These are phyloP conservation scores for Saccharomyces mikatae DNA, from an alignment of 805 yeast species.

Conservation along the genomic window DNA sequence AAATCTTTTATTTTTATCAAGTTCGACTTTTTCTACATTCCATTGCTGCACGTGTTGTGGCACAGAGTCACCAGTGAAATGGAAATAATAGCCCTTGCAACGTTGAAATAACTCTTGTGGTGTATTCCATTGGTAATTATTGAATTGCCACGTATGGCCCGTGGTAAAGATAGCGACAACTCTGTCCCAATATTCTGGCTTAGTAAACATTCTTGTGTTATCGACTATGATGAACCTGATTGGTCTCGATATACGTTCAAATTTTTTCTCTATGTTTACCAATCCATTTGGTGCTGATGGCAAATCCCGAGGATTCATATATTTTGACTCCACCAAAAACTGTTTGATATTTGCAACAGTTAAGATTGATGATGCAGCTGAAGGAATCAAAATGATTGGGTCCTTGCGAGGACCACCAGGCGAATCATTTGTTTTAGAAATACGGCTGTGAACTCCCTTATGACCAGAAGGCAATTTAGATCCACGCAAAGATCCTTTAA, in stretches of 20 bases:
- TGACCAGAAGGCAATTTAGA: constrained; percentile 18
- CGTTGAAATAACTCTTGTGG: constrained; percentile 77
- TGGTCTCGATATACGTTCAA: constrained; percentile 27
- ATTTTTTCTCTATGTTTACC: constrained; percentile 26
- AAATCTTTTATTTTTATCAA: constrained; percentile 79
- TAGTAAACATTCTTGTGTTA: constrained; percentile 76
- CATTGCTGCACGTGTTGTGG: constrained; percentile 74
- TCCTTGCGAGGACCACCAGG: constrained; percentile 31
- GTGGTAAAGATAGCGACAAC: constrained; percentile 93
- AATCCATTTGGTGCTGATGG: constrained; percentile 27
- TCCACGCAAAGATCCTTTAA: constrained; percentile 32
- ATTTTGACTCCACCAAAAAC: constrained; percentile 66
- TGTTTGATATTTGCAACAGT: constrained; percentile 58
- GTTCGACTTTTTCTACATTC: constrained; percentile 73
- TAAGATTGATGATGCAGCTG: constrained; percentile 67
- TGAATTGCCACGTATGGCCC: constrained; percentile 96
- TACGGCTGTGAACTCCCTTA: constrained; percentile 16
- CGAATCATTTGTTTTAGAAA: constrained; percentile 12
- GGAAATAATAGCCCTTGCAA: constrained; percentile 73
- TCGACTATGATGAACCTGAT: constrained; percentile 59
- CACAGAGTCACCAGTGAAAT: constrained; percentile 68
- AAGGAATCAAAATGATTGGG: constrained; percentile 70
- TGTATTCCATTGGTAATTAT: constrained; percentile 71
- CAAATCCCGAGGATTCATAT: constrained; percentile 42
- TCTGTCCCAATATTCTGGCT: constrained; percentile 96